phyloP scores from a whole-genome alignment of 352 stramenopile species.

The Pythium rishiriense region DNA sequence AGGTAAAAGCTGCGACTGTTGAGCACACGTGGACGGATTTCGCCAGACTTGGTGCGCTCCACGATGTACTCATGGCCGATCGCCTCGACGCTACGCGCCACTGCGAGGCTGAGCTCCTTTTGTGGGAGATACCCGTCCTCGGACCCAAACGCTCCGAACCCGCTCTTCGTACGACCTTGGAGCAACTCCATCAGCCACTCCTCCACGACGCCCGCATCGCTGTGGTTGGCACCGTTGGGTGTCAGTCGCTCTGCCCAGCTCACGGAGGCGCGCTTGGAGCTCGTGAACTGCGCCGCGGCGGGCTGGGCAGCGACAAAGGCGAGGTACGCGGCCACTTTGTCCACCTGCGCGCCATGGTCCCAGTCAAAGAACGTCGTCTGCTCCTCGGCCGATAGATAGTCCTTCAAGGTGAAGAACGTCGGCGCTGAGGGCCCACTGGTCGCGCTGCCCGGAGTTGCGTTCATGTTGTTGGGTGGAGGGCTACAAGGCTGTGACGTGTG shows the following conservation, averaged over 20 bases:
- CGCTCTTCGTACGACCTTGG: constrained; percentile 44
- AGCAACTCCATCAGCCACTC: constrained; percentile 25
- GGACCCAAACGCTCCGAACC: constrained; percentile 75
- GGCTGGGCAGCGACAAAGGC: constrained; percentile 59
- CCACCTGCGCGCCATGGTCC: constrained; percentile 48
- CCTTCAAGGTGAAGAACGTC: constrained; percentile 66
- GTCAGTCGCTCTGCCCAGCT: constrained; percentile 45
- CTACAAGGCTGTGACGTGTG: not conserved
- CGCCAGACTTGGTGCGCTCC: constrained; percentile 51
- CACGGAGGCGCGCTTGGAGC: constrained; percentile 52
- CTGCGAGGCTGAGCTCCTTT: constrained; percentile 61
- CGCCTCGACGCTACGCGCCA: constrained; percentile 47
- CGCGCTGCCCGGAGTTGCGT: not conserved
- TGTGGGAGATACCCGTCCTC: constrained; percentile 61
- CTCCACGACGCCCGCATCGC: not conserved
- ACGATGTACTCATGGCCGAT: constrained; percentile 74
- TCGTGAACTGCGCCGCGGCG: constrained; percentile 45
- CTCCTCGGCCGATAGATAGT: constrained; percentile 52
- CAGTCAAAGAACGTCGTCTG: constrained; percentile 52
- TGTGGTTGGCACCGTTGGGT: not conserved
- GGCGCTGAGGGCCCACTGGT: not conserved
- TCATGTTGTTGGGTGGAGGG: not conserved
- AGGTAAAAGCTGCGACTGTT: constrained; percentile 87
- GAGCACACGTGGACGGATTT: constrained; percentile 45
- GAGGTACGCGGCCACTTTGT: constrained; percentile 64